Conservation (phyloP, 2,329 filamentous ascomycete species). For the Pseudogymnoascus sp. region DNA sequence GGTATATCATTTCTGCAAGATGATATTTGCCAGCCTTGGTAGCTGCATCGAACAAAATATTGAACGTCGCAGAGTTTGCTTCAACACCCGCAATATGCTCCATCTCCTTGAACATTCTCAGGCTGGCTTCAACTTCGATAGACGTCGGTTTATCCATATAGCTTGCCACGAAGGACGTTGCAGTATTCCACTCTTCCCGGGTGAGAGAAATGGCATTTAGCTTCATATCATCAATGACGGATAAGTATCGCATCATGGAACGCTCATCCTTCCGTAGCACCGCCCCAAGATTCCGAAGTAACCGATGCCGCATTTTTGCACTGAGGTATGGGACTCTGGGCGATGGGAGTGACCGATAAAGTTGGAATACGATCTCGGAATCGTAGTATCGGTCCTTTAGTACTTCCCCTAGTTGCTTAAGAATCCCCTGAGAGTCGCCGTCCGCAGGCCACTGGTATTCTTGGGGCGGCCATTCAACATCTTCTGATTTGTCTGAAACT, state of each 20-base stretch:
- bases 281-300: constrained; percentile 26
- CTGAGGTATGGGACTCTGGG: constrained; percentile 28
- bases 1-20: constrained; percentile 75
- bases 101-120: constrained; percentile 84
- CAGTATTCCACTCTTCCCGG: constrained; percentile 69
- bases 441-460: constrained; percentile 25
- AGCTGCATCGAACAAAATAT: constrained; percentile 82
- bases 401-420: constrained; percentile 18
- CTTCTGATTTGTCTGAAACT: constrained; percentile 43
- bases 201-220: constrained; percentile 60
- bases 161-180: constrained; percentile 68
- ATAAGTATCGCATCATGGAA: constrained; percentile 73
- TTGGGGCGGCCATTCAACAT: constrained; percentile 31
- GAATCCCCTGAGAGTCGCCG: constrained; percentile 19
- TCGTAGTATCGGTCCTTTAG: constrained; percentile 19
- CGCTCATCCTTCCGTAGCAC: constrained; percentile 31
- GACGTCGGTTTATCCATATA: constrained; percentile 53
- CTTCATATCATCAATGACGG: constrained; percentile 75
- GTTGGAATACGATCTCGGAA: constrained; percentile 26
- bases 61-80: constrained; percentile 76
- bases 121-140: constrained; percentile 55
- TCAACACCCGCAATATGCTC: constrained; percentile 58
- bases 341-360: constrained; percentile 30
- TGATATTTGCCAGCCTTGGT: constrained; percentile 75
- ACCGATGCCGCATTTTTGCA: constrained; percentile 22